phyloP scores from a whole-genome alignment of 2,329 filamentous ascomycete genomes.

The Blastomyces silverae region DNA sequence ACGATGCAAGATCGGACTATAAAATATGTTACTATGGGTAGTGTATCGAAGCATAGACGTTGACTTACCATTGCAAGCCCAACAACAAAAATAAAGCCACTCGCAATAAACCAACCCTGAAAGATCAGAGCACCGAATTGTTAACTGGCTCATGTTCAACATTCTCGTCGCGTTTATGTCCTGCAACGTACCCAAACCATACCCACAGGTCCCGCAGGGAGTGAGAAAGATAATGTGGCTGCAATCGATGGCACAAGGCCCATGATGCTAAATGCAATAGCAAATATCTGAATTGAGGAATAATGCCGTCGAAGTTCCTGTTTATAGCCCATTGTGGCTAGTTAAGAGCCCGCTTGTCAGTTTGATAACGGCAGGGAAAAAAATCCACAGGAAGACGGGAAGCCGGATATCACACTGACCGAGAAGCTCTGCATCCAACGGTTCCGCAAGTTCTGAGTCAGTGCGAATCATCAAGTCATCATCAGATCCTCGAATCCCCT shows the following conservation, averaged over 20 bases:
- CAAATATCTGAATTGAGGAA: conserved; percentile 57
- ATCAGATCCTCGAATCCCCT: not conserved
- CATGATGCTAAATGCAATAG: conserved; percentile 56
- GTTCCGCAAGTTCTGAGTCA: conserved; percentile 21
- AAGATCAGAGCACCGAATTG: not conserved
- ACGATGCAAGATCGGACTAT: conserved; percentile 46
- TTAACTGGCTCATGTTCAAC: conserved; percentile 16
- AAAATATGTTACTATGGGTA: not conserved
- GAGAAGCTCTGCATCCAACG: conserved; percentile 26
- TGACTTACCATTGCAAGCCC: conserved; percentile 52
- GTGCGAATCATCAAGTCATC: not conserved
- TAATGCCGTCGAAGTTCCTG: conserved; percentile 58
- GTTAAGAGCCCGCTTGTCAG: not conserved
- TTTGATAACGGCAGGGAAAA: not conserved
- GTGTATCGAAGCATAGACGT: conserved; percentile 20
- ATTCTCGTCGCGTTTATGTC: not conserved
- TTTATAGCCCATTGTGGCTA: conserved; percentile 45
- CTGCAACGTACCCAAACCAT: conserved; percentile 50
- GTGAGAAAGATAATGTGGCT: conserved; percentile 52
- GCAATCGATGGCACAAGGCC: conserved; percentile 56
- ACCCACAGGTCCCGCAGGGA: conserved; percentile 54
- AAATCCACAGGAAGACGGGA: not conserved
- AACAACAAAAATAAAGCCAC: conserved; percentile 53
- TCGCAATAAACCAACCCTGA: conserved; percentile 53
- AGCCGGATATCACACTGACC: conserved; percentile 20